These are phyloP conservation scores for Microstroma glucosiphilum DNA, from an alignment of 1,284 basidiomycete genomes.

Conservation along the genomic window DNA sequence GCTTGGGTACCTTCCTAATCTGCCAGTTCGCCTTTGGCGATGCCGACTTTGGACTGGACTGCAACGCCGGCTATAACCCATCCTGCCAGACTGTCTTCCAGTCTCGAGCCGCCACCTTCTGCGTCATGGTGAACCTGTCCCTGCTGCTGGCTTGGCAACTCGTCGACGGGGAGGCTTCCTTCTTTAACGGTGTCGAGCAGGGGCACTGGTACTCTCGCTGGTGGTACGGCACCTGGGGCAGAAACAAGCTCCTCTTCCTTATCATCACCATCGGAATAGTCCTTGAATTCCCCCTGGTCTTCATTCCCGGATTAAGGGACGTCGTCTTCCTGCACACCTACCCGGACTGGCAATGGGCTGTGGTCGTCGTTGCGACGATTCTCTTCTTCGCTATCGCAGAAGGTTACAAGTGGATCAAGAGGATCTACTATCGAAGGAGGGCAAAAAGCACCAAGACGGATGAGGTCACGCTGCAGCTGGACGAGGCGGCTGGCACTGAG, in stretches of 20 bases:
- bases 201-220: slow-evolving; percentile 33
- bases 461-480: no score
- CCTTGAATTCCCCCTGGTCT: slow-evolving; percentile 57
- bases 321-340: slow-evolving; percentile 48
- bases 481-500: no score
- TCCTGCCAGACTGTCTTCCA: slow-evolving; percentile 48
- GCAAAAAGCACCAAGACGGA: no score
- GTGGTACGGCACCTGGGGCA: slow-evolving; percentile 38
- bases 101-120: slow-evolving; percentile 49
- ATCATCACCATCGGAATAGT: slow-evolving; percentile 53
- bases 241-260: slow-evolving; percentile 44
- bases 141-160: slow-evolving; percentile 52
- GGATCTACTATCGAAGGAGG: no score
- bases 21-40: slow-evolving; percentile 37
- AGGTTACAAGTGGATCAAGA: slow-evolving; percentile 42
- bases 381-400: slow-evolving; percentile 44
- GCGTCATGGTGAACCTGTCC: slow-evolving; percentile 46
- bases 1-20: slow-evolving; percentile 51
- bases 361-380: slow-evolving; percentile 42
- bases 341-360: slow-evolving; percentile 49
- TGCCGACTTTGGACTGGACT: slow-evolving; percentile 39
- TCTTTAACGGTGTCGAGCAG: slow-evolving; percentile 31
- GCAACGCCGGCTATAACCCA: slow-evolving; percentile 40
- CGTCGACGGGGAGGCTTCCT: slow-evolving; percentile 44
- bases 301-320: slow-evolving; percentile 53